Evolutionary conservation across 1,284 basidiomycete genomes (phyloP).

Genomic region (Lentinula novae-zelandiae): DNA sequence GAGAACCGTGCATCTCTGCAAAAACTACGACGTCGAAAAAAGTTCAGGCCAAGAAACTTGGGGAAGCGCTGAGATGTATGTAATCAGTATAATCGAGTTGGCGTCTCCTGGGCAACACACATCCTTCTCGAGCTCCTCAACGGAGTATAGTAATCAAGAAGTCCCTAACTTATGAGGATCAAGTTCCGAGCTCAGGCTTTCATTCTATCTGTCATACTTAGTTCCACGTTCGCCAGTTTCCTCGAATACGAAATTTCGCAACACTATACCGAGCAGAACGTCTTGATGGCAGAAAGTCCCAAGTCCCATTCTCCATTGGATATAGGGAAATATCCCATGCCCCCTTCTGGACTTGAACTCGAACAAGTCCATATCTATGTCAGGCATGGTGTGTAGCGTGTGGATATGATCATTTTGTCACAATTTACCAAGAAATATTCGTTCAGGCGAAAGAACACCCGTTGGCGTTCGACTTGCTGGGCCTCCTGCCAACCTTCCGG

Average conservation of each 20-base stretch:
- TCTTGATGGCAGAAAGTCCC: conserved; percentile 1
- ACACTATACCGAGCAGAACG: background rate
- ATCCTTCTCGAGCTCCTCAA: background rate
- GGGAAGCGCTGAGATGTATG: too few species aligned
- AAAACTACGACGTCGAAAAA: too few species aligned
- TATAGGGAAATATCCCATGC: conserved; percentile 54
- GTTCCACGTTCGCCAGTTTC: background rate
- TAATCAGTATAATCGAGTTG: too few species aligned
- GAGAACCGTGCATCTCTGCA: too few species aligned
- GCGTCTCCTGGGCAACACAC: background rate
- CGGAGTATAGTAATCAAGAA: background rate
- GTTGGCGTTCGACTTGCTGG: conserved; percentile 61
- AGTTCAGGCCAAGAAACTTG: too few species aligned
- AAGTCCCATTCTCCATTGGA: conserved; percentile 44
- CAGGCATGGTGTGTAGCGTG: conserved; percentile 56
- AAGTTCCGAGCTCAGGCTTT: background rate
- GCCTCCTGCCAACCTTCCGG: conserved; percentile 62
- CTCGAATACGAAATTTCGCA: background rate
- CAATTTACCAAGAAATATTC: background rate
- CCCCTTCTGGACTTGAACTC: conserved; percentile 52
- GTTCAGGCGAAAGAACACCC: conserved; percentile 66
- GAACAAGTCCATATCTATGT: conserved; percentile 74
- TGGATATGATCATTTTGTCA: background rate
- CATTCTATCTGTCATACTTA: background rate
- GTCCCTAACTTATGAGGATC: background rate